Evolutionary conservation across 176 grass and related monocot species (phyloP).

Genomic region (Carex myosuroides): DNA sequence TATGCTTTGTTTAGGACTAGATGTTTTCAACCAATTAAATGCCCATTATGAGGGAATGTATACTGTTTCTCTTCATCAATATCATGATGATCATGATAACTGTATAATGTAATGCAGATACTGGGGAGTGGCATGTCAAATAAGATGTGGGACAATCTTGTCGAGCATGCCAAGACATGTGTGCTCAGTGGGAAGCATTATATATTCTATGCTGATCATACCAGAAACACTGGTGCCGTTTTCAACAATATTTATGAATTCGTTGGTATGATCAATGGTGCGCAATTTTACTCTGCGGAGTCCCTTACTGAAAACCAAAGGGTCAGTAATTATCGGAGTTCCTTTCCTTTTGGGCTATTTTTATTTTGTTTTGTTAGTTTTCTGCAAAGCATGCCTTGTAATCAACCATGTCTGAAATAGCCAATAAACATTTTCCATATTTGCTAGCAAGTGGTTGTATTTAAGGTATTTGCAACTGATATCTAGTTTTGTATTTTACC

Average conservation of each 20-base stretch:
- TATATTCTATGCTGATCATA: slow-evolving; percentile 63
- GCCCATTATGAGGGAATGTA: not conserved
- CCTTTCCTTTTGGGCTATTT: not conserved
- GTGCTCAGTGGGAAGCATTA: slow-evolving; percentile 78
- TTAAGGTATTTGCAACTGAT: not conserved
- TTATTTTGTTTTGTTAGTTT: slow-evolving; percentile 14
- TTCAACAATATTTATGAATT: slow-evolving; percentile 95
- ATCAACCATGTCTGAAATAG: not conserved
- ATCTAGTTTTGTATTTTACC: not conserved
- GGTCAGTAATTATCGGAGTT: slow-evolving; percentile 39
- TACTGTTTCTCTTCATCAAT: not conserved
- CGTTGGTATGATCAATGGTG: slow-evolving; percentile 64
- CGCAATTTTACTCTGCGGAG: slow-evolving; percentile 69
- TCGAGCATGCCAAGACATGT: slow-evolving; percentile 84
- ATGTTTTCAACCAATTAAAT: not conserved
- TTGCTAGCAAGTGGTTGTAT: not conserved
- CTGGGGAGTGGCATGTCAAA: slow-evolving; percentile 75
- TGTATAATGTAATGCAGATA: slow-evolving; percentile 41
- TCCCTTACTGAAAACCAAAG: slow-evolving; percentile 66
- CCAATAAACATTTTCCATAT: not conserved
- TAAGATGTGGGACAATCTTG: slow-evolving; percentile 86
- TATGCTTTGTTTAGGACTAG: not conserved
- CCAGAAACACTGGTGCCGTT: slow-evolving; percentile 50
- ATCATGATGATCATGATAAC: not conserved
- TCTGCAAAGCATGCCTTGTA: not conserved